These are phyloP conservation scores for Collybiopsis luxurians DNA, from an alignment of 768 basidiomycete genomes.

Conservation along the genomic window DNA sequence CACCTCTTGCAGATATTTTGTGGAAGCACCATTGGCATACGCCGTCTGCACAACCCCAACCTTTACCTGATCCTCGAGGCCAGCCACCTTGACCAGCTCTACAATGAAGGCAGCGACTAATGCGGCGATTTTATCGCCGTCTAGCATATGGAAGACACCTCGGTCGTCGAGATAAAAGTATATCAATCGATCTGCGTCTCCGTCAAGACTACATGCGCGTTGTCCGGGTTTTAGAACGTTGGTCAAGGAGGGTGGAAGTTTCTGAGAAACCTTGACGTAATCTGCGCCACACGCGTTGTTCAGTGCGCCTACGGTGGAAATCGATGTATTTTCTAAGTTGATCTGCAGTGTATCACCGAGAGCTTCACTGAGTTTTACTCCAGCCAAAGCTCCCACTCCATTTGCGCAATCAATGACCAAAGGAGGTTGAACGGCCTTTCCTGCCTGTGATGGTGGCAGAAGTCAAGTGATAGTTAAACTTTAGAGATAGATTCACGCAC, in stretches of 20 bases:
- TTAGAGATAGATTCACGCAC: constrained; percentile 44
- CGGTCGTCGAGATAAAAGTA: constrained; percentile 88
- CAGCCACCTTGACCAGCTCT: constrained; percentile 83
- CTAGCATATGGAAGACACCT: constrained; percentile 84
- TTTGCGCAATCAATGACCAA: constrained; percentile 97
- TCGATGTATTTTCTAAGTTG: constrained; percentile 66
- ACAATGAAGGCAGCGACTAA: constrained; percentile 92
- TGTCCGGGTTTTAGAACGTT: constrained; percentile 64
- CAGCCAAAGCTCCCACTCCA: constrained; percentile 84
- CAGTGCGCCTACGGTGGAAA: constrained; percentile 63
- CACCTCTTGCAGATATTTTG: constrained; percentile 85
- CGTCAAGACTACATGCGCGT: constrained; percentile 91
- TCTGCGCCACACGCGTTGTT: constrained; percentile 94
- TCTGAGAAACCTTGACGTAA: constrained; percentile 93
- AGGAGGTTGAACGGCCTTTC: constrained; percentile 52
- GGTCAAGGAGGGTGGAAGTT: constrained; percentile 73
- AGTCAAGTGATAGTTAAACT: constrained; percentile 1
- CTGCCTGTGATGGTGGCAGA: constrained; percentile 39
- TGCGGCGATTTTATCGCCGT: constrained; percentile 97
- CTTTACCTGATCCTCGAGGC: constrained; percentile 71
- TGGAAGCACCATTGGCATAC: constrained; percentile 97
- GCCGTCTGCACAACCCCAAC: constrained; percentile 98
- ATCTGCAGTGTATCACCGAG: constrained; percentile 63
- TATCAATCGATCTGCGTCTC: constrained; percentile 96
- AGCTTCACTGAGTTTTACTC: constrained; percentile 55